Evolutionary conservation across 1,284 basidiomycete genomes (phyloP).

Genomic region (Lignosus rhinocerotis): DNA sequence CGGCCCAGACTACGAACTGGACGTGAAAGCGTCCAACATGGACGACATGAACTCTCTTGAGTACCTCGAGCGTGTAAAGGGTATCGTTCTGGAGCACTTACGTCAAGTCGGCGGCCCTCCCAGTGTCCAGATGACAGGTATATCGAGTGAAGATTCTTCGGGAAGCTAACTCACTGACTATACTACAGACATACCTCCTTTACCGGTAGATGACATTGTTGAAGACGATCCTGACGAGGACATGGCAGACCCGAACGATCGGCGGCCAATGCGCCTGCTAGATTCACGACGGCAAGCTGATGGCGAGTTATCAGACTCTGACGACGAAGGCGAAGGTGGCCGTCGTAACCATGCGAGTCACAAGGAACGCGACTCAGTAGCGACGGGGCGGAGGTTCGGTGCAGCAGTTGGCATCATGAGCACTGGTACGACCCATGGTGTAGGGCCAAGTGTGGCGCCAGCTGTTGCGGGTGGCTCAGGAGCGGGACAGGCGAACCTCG

Average conservation of each 20-base stretch:
- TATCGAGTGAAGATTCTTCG: conserved; percentile 15
- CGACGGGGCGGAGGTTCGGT: conserved; percentile 57
- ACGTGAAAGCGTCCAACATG: conserved; percentile 94
- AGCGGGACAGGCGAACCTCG: conserved; percentile 19
- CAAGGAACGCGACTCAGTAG: conserved; percentile 48
- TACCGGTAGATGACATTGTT: conserved; percentile 75
- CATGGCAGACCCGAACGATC: conserved; percentile 70
- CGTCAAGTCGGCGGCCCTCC: conserved; percentile 85
- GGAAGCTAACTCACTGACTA: neutral
- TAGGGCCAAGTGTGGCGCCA: conserved; percentile 70
- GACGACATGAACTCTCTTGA: conserved; percentile 94
- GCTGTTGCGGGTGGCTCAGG: conserved; percentile 41
- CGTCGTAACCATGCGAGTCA: conserved; percentile 66
- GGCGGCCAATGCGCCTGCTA: conserved; percentile 71
- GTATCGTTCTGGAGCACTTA: conserved; percentile 90
- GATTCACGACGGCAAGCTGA: conserved; percentile 76
- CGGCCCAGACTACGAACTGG: conserved; percentile 96
- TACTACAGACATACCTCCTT: conserved; percentile 67
- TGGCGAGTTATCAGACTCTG: conserved; percentile 82
- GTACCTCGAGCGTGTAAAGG: conserved; percentile 92
- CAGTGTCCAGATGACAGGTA: conserved; percentile 86
- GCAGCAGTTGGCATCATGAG: conserved; percentile 70
- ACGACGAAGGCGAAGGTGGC: conserved; percentile 84
- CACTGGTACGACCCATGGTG: conserved; percentile 63
- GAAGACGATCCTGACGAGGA: conserved; percentile 88